phyloP scores from a whole-genome alignment of 2,329 filamentous ascomycete species.

The Talaromyces albobiverticillius region DNA sequence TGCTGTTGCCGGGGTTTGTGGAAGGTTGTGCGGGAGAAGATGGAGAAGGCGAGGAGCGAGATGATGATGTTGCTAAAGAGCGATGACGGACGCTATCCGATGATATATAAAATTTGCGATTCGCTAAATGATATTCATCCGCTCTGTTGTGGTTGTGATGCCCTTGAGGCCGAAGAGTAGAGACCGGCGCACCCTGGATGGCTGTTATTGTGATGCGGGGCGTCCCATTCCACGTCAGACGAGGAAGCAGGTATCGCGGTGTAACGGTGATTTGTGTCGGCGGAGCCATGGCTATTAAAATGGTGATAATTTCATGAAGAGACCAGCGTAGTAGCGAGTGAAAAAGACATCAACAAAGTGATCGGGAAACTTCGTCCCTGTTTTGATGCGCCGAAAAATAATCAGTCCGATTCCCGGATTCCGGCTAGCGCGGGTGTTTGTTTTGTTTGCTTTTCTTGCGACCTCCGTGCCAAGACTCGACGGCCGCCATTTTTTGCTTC shows the following conservation, averaged over 20 bases:
- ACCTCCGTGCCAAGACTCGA: conserved; percentile 5
- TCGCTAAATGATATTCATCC: conserved; percentile 20
- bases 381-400: no score
- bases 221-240: conserved; percentile 40
- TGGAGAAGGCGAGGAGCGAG: conserved; percentile 9
- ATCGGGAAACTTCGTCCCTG: no score
- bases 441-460: conserved; percentile 3
- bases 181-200: conserved; percentile 25
- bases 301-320: background rate
- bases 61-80: conserved; percentile 11
- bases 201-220: conserved; percentile 30
- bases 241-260: conserved; percentile 42
- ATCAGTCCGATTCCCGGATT: no score
- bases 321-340: background rate
- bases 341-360: background rate
- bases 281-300: conserved; percentile 33
- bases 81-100: conserved; percentile 15
- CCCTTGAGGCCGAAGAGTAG: conserved; percentile 16
- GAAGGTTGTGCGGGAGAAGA: conserved; percentile 20
- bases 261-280: conserved; percentile 41
- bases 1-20: conserved; percentile 19
- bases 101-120: conserved; percentile 21
- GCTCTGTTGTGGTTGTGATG: conserved; percentile 20
- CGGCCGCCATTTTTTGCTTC: conserved; percentile 8
- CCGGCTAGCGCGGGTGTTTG: background rate